Evolutionary conservation across 306 rosid species (phyloP), one percentile per base, ranked within the genome.

Genomic region (Coriaria nepalensis): DNA sequence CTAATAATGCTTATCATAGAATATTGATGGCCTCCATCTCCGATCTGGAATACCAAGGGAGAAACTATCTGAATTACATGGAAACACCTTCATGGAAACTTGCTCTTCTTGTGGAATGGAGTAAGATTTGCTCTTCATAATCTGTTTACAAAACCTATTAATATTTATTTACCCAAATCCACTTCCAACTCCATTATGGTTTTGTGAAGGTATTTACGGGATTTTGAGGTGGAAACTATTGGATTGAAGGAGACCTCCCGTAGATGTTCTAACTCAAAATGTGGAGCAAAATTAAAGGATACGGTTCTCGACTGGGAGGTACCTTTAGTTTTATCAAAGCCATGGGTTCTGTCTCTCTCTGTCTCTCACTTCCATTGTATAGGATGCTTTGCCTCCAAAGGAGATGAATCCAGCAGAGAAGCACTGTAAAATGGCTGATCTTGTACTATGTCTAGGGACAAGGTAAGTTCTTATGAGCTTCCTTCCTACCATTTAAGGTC

Each of bases 261-360:
- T 51, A 78, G 87, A 52, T 90, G 98, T 65, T 69, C 85, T 34
- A 77, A 71, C 53, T 45, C 52, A 57, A 67, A 73, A 58, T 90
- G 98, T 61, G 87, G 94, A 15, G 64, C 71, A 47, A 79, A 59
- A 69, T 82, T 90, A 49, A 84, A 70, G 81, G 98, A 90, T 67
- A 84, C 95, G 5, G 98, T 90, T 69, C 98, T 90, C 56, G 98
- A 90, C 70, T 90, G 98, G 98, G 98, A 90, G 93, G 95, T 90
- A 79, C 29, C 15, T 35, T 9, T 37, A 33, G 56, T 69, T 45
- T 53, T 59, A 10, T 15, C 10, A 8, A n/a, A 41, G 9, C 40
- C 48, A 13, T 59, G 29, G 29, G 29, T 20, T 20, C 29, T 20
- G 2, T 20, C 29, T 20, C 29, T 20, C 29, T 20, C 29, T 20